Base-by-base conservation (phyloP, 352 stramenopile species). In the Globisporangium paddicum region DNA sequence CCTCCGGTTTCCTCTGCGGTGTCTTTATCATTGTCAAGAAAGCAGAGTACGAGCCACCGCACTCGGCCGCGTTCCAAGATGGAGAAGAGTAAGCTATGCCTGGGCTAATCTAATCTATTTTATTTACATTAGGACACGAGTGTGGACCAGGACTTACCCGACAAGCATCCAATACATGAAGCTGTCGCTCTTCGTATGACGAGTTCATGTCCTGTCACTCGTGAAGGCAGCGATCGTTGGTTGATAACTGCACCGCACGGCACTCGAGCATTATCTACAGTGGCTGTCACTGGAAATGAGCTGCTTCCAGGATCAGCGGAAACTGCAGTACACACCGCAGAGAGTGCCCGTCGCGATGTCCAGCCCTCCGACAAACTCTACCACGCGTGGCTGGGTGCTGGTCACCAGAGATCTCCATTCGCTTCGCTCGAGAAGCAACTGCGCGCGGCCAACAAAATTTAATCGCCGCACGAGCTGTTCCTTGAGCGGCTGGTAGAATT, bases 11-110 rank as follows among this genome's bases (percentile, higher is more conserved):
- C 23, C 48, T 84, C 3, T 60, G 74, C 18, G 75, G 75, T 9
- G 75, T 72, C 13, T 78, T 73, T 45, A 38, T 79, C n/a, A 67
- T 73, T 58, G 64, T 67, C 28, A 59, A 62, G 6, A 58, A 64
- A 13, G 50, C 68, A 14, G 65, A 67, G 14, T 60, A 67, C 34
- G 53, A 60, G 13, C 9, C 25, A 5, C 53, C 38, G 53, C 25
- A n/a, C 40, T 44, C 34, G n/a, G 38, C 25, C 23, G 21, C 13
- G n/a, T 16, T 56, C 13, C 34, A 46, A 37, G 30, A 44, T 19
- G 49, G 30, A 32, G 19, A 54, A 21, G 47, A 54, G 11, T 21
- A 5, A 5, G 8, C 3, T 26, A 37, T 13, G 32, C 32, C 32
- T 37, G 32, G 8, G 13, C 34, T 16, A 38, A 38, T 38, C 34